Evolutionary conservation across 108 stramenopile genomes (phyloP).

Genomic region (Stephanodiscus triporus): DNA sequence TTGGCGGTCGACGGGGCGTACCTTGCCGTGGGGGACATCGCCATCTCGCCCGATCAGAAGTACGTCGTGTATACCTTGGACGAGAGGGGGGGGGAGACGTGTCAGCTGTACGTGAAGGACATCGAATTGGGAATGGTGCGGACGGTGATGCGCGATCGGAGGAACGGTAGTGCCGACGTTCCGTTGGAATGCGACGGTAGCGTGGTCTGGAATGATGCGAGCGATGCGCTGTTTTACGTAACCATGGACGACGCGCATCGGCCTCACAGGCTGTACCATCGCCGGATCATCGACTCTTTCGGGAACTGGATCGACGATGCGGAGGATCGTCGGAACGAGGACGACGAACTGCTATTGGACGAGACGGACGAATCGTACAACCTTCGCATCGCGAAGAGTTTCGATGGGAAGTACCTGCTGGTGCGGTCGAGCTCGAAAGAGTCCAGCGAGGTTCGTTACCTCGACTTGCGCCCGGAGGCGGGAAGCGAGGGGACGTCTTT

Average conservation of each 20-base stretch:
- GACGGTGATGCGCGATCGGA: slow-evolving; percentile 57
- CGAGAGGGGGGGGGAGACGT: slow-evolving; percentile 87
- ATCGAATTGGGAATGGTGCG: slow-evolving; percentile 67
- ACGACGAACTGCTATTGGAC: slow-evolving; percentile 80
- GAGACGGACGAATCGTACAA: slow-evolving; percentile 79
- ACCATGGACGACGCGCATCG: slow-evolving; percentile 83
- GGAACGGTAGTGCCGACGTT: slow-evolving; percentile 7
- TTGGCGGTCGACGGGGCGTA: slow-evolving; percentile 83
- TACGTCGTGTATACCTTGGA: slow-evolving; percentile 92
- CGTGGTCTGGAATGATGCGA: slow-evolving; percentile 83
- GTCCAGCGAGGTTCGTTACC: slow-evolving; percentile 82
- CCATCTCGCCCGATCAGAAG: slow-evolving; percentile 63
- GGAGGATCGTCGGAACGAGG: slow-evolving; percentile 1
- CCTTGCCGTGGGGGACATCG: slow-evolving; percentile 75
- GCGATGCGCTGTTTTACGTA: slow-evolving; percentile 78
- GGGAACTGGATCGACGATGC: slow-evolving; percentile 23
- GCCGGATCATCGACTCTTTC: slow-evolving; percentile 33
- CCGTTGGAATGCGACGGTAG: slow-evolving; percentile 59
- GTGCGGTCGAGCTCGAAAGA: slow-evolving; percentile 71
- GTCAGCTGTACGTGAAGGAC: slow-evolving; percentile 77
- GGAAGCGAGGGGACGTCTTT: background rate
- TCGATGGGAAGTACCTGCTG: slow-evolving; percentile 64
- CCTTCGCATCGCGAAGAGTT: slow-evolving; percentile 57
- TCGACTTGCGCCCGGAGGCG: slow-evolving; percentile 41
- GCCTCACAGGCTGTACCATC: slow-evolving; percentile 72